Percentiles rank a stretch among this genome's conserved stretches.
These are phyloP conservation scores for Brassica juncea DNA, from an alignment of 345 rosid genomes.

Conservation along the genomic window DNA sequence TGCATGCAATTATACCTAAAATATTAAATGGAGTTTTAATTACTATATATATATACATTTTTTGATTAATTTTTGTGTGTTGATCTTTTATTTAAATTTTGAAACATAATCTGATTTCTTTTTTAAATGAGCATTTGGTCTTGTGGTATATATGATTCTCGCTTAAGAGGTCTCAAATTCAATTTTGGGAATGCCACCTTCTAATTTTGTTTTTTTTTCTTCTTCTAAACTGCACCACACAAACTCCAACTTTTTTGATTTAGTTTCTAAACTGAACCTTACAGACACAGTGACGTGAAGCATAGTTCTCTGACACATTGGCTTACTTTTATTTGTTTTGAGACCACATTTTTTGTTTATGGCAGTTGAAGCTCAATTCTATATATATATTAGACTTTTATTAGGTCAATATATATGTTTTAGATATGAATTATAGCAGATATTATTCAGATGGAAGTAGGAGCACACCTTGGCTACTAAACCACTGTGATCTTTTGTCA, in stretches of 20 bases:
- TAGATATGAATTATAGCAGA: neutral
- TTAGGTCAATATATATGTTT: neutral
- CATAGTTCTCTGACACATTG: neutral
- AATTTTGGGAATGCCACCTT: conserved; percentile 64
- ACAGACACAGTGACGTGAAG: neutral
- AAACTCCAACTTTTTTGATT: neutral
- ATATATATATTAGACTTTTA: too few species aligned
- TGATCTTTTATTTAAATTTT: neutral
- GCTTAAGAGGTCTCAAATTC: conserved; percentile 86
- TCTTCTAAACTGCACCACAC: neutral
- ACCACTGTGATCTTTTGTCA: neutral
- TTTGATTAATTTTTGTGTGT: neutral
- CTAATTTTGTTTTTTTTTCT: neutral
- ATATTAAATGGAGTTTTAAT: conserved; percentile 15
- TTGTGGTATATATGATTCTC: conserved; percentile 73
- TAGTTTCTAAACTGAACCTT: neutral
- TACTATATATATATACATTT: neutral
- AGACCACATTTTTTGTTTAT: too few species aligned
- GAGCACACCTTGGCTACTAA: neutral
- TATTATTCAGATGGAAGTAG: neutral
- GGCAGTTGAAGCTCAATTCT: too few species aligned
- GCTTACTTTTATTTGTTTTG: neutral
- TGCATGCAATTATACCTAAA: neutral
- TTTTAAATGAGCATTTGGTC: conserved; percentile 65
- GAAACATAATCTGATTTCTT: neutral